Base-by-base conservation (phyloP, 306 rosid species). In the Spatholobus suberectus region DNA sequence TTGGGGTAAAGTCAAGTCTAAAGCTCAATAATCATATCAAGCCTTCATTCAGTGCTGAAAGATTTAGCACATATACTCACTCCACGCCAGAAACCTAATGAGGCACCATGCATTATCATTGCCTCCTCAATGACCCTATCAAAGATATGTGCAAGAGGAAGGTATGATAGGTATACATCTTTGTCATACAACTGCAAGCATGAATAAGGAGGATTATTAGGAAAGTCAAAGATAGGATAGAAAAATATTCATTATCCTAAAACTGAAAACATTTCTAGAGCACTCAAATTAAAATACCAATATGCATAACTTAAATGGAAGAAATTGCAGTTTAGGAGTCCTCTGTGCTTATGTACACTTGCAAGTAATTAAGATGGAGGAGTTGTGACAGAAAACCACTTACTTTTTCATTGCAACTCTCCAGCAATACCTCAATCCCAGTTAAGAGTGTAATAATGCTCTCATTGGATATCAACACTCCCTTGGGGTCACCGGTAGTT, bases 401-500 rank as follows among this genome's bases (percentile, higher is more conserved):
- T 70, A 87, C 97, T 57, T 70, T 6, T 81, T 85, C 97, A 23
- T 94, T 84, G 65, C 89, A 92, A 80, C 85, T 62, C 72, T 32
- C 84, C 11, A 96, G 79, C 47, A 92, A 6, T 32, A 35, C 27
- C 18, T 85, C 77, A 29, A 94, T 88, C 40, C 90, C 97, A 78
- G 89, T 83, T 77, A 96, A 70, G 49, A 94, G 82, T 61, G 94
- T 81, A 82, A 94, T 77, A 61, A 96, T 94, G 92, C 90, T 86
- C 47, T 91, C 95, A 81, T 96, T 94, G 75, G 98, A 90, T 83
- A 92, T 81, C 88, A 92, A 8, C n/a, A 96, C 99, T 71, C 99
- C 99, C 83, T 96, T 96, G 44, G 97, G 99, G 44, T 96, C 97
- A 80, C 99, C 97, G 49, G 99, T 96, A 41, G 99, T 94, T 87